Evolutionary conservation across 2,329 filamentous ascomycete species (phyloP).

Genomic region (Fusarium begoniae): DNA sequence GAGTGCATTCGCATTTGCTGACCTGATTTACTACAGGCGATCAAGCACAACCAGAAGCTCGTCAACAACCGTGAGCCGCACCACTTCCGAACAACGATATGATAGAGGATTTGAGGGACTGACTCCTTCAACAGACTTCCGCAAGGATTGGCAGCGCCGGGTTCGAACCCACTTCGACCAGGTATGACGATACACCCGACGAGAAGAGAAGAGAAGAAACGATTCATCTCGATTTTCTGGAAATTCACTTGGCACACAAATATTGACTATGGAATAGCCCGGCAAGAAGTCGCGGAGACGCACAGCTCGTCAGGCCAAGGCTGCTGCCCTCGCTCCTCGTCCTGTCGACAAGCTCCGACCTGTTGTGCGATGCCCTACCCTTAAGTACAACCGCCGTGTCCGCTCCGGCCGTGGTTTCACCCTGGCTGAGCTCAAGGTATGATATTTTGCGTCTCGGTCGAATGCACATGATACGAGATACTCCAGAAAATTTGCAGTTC

Average conservation of each 20-base stretch:
- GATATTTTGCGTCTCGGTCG: slow-evolving; percentile 33
- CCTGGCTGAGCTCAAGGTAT: slow-evolving; percentile 96
- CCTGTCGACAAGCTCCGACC: slow-evolving; percentile 97
- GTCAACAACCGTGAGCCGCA: slow-evolving; percentile 85
- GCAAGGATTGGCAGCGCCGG: slow-evolving; percentile 99
- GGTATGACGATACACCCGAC: slow-evolving; percentile 66
- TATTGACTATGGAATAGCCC: slow-evolving; percentile 69
- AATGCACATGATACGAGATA: neutral
- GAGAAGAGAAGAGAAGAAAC: slow-evolving; percentile 15
- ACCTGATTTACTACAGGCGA: slow-evolving; percentile 69
- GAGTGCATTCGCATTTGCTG: slow-evolving; percentile 37
- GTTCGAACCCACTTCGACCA: slow-evolving; percentile 99
- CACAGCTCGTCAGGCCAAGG: slow-evolving; percentile 92
- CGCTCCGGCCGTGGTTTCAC: slow-evolving; percentile 98
- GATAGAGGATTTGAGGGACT: slow-evolving; percentile 49
- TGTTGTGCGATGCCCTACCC: slow-evolving; percentile 94
- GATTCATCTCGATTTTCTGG: slow-evolving; percentile 28
- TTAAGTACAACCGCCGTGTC: slow-evolving; percentile 99
- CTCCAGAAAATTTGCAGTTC: slow-evolving; percentile 29
- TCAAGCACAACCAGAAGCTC: slow-evolving; percentile 99
- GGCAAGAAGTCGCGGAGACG: slow-evolving; percentile 95
- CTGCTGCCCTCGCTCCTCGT: slow-evolving; percentile 92
- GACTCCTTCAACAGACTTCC: slow-evolving; percentile 77
- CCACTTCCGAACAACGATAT: slow-evolving; percentile 40
- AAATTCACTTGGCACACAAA: slow-evolving; percentile 30